Evolutionary conservation across 306 rosid genomes (phyloP).

Genomic region (Glycyrrhiza uralensis): DNA sequence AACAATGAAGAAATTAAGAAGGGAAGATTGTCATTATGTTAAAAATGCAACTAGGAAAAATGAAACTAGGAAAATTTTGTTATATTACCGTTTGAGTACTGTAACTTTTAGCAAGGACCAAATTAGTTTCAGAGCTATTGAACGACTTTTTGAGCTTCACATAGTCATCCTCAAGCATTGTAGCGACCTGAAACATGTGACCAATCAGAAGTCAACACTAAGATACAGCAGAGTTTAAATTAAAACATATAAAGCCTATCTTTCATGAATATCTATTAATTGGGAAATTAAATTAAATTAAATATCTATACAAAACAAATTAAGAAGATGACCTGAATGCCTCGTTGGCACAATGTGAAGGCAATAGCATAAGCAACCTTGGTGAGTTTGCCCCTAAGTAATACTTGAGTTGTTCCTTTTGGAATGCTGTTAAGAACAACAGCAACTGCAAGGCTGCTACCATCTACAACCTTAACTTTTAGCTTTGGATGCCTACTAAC

Average conservation of each 20-base stretch:
- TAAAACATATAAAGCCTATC: not conserved
- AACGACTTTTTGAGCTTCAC: slow-evolving; percentile 49
- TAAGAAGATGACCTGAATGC: slow-evolving; percentile 49
- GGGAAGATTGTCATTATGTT: not conserved
- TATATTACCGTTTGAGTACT: slow-evolving; percentile 45
- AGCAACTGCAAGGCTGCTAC: slow-evolving; percentile 63
- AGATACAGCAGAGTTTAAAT: not conserved
- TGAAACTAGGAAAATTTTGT: not conserved
- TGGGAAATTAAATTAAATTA: too few species aligned
- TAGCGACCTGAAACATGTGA: slow-evolving; percentile 40
- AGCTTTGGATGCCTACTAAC: slow-evolving; percentile 46
- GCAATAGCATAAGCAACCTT: slow-evolving; percentile 66
- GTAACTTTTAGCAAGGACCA: slow-evolving; percentile 33
- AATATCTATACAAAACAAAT: too few species aligned
- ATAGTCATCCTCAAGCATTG: slow-evolving; percentile 38
- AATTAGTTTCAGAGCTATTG: slow-evolving; percentile 21
- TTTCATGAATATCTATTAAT: too few species aligned
- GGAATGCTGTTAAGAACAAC: slow-evolving; percentile 55
- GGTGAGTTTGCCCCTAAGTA: slow-evolving; percentile 61
- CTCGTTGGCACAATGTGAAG: slow-evolving; percentile 44
- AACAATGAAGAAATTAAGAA: not conserved
- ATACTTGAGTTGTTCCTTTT: slow-evolving; percentile 55
- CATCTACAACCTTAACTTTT: slow-evolving; percentile 71
- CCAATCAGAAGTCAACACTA: too few species aligned
- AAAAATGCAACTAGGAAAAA: too few species aligned